These are phyloP conservation scores for Neurospora sp. DNA, from an alignment of 2,329 filamentous ascomycete species.

Conservation along the genomic window DNA sequence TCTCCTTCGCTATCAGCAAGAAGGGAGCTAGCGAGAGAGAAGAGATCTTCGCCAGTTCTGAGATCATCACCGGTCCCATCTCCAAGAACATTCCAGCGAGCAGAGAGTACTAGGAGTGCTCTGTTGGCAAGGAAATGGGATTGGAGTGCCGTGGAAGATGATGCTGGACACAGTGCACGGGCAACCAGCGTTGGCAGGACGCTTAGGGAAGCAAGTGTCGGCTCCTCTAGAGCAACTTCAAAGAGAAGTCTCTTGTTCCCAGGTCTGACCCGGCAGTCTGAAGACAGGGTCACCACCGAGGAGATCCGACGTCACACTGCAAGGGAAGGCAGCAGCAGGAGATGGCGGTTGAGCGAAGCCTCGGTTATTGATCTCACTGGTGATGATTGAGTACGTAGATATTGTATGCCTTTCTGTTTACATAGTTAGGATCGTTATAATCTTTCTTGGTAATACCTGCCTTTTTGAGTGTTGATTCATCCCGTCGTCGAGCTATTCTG, in stretches of 20 bases:
- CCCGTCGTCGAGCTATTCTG: not conserved
- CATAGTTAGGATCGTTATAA: not conserved
- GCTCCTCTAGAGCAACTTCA: not conserved
- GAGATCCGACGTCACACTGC: not conserved
- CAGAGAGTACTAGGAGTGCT: not conserved
- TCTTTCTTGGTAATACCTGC: not conserved
- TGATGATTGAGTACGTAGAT: conserved; percentile 9
- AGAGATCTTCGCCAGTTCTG: not conserved
- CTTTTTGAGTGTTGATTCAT: not conserved
- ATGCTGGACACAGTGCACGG: not conserved
- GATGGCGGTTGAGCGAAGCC: conserved; percentile 16
- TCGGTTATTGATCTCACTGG: conserved; percentile 18
- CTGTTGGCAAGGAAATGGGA: not conserved
- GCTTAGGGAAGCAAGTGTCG: not conserved
- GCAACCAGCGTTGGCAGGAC: not conserved
- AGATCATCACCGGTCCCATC: not conserved
- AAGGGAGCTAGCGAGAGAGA: not conserved
- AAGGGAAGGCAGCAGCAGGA: not conserved
- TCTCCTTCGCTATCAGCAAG: not conserved
- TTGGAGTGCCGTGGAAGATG: not conserved
- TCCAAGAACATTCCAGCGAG: not conserved
- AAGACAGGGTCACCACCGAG: not conserved
- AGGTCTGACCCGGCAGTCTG: not conserved
- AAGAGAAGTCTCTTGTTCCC: not conserved
- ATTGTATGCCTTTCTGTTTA: not conserved